These are phyloP conservation scores for Chalciporus piperatus DNA, from an alignment of 768 basidiomycete species.

Conservation along the genomic window DNA sequence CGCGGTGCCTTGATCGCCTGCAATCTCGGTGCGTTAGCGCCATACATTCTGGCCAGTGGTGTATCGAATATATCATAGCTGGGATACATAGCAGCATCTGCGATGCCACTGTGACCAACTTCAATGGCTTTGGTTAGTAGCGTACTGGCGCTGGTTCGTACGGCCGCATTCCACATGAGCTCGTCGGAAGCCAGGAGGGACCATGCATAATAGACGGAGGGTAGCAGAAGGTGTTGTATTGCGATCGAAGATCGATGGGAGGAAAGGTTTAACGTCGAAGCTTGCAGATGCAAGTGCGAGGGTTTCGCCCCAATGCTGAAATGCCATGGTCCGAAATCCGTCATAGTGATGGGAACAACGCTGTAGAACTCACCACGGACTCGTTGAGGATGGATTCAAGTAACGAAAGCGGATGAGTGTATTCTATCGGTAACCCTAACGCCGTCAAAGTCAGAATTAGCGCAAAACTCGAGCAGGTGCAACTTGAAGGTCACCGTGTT, in stretches of 20 bases:
- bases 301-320: constrained; percentile 10
- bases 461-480: too few relatives aligned
- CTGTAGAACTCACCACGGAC: constrained; percentile 16
- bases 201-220: constrained; percentile 37
- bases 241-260: constrained; percentile 39
- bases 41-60: constrained; percentile 47
- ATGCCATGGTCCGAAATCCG: not conserved
- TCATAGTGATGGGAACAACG: not conserved
- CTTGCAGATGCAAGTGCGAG: not conserved
- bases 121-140: constrained; percentile 37
- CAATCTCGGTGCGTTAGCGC: constrained; percentile 37
- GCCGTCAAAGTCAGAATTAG: not conserved
- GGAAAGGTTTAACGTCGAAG: constrained; percentile 48
- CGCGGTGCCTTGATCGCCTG: constrained; percentile 37
- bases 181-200: not conserved
- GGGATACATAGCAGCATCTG: constrained; percentile 41
- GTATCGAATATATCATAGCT: constrained; percentile 59
- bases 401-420: constrained; percentile 10
- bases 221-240: constrained; percentile 41
- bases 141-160: constrained; percentile 34
- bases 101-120: constrained; percentile 40
- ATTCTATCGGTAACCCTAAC: too few relatives aligned
- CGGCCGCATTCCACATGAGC: constrained; percentile 35
- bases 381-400: constrained; percentile 17
- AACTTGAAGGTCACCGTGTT: not conserved